These are phyloP conservation scores for Periconia sp. DNA, from an alignment of 2,329 filamentous ascomycete genomes.

Conservation along the genomic window DNA sequence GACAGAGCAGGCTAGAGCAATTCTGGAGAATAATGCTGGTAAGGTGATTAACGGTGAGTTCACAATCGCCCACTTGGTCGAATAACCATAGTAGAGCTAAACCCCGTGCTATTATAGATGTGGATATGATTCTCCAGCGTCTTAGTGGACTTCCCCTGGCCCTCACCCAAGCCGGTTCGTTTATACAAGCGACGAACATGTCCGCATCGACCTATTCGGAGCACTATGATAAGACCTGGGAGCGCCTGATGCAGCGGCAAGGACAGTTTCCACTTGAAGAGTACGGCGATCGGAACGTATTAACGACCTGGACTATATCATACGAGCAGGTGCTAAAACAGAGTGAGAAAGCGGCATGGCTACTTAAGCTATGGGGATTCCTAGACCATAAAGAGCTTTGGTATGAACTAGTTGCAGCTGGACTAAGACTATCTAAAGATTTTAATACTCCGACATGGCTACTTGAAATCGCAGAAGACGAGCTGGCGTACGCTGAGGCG, in stretches of 20 bases:
- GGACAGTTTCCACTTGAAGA: conserved; percentile 30
- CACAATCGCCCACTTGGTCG: no score
- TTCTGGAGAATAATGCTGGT: conserved; percentile 32
- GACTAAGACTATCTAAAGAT: conserved; percentile 2
- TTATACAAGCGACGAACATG: conserved; percentile 42
- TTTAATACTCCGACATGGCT: conserved; percentile 11
- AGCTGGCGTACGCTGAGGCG: conserved; percentile 18
- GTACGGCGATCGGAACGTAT: conserved; percentile 34
- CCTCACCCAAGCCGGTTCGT: conserved; percentile 54
- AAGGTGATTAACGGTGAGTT: conserved; percentile 22
- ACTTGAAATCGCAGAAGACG: conserved; percentile 9
- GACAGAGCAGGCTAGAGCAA: conserved; percentile 25
- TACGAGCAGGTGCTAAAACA: conserved; percentile 26
- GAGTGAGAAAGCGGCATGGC: conserved; percentile 19
- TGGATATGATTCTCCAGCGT: conserved; percentile 33
- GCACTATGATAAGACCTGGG: conserved; percentile 50
- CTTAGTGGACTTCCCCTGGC: conserved; percentile 57
- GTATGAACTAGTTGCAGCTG: conserved; percentile 25
- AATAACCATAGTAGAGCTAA: no score
- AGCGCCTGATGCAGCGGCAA: conserved; percentile 41
- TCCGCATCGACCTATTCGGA: conserved; percentile 37
- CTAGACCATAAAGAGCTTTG: conserved; percentile 26
- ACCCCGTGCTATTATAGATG: no score
- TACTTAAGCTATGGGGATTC: conserved; percentile 32
- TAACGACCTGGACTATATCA: conserved; percentile 35